A percentile compares a stretch with the other conserved stretches of the same genome.
Conservation (phyloP, 2,329 filamentous ascomycete species). For the Cryphonectria japonica region DNA sequence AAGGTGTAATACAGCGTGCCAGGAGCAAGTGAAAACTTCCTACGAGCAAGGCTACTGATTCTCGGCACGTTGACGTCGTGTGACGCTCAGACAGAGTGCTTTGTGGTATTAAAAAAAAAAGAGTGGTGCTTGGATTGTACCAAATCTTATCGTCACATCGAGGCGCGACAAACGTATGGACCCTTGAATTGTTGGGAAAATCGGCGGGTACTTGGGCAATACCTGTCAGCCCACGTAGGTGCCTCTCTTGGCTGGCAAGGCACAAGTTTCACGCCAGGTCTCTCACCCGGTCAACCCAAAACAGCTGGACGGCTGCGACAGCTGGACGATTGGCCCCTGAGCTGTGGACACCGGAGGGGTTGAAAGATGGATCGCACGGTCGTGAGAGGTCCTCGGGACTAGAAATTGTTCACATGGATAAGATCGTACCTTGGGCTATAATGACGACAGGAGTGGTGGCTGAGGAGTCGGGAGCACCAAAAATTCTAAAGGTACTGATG, state of each 20-base stretch:
- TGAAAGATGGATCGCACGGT: neutral
- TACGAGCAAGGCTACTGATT: neutral
- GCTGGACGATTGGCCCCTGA: neutral
- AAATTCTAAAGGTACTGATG: neutral
- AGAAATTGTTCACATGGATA: neutral
- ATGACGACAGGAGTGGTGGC: neutral
- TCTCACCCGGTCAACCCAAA: neutral
- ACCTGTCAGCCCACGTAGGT: neutral
- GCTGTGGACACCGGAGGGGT: no score
- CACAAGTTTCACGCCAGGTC: neutral
- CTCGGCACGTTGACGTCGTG: conserved; percentile 16
- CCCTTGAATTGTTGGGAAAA: conserved; percentile 8
- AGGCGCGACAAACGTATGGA: neutral
- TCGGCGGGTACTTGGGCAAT: neutral
- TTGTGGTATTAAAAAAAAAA: neutral
- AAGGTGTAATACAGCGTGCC: neutral
- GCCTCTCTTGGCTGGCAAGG: neutral
- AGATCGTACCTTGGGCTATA: neutral
- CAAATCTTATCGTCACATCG: conserved; percentile 5
- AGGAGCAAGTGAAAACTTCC: neutral
- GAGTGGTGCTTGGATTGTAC: conserved; percentile 5
- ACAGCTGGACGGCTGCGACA: neutral
- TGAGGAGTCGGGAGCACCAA: neutral
- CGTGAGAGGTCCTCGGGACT: neutral
- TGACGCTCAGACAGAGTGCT: conserved; percentile 7